phyloP scores from a whole-genome alignment of 2,329 filamentous ascomycete species.

The Graphium sp. region DNA sequence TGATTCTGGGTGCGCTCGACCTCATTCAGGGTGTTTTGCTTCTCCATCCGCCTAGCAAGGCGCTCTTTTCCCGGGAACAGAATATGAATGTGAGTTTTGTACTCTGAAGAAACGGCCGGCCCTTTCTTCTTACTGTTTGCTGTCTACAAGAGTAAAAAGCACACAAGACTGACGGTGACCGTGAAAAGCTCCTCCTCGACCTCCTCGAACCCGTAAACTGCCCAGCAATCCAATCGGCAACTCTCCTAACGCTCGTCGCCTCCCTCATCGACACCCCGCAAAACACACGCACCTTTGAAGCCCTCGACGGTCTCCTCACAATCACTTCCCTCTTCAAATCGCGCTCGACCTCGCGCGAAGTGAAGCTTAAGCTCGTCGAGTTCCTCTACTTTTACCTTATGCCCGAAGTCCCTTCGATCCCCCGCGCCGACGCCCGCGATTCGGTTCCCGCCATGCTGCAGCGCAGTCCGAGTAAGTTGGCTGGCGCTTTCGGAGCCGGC shows the following conservation, averaged over 20 bases:
- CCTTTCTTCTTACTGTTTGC: conserved; percentile 4
- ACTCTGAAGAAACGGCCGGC: not conserved
- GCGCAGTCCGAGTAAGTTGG: conserved; percentile 52
- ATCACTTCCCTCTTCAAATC: conserved; percentile 89
- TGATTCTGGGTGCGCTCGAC: conserved; percentile 78
- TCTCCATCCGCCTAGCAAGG: conserved; percentile 77
- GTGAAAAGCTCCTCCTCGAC: conserved; percentile 63
- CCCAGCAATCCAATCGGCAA: conserved; percentile 78
- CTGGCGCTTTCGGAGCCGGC: conserved; percentile 32
- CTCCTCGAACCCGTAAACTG: conserved; percentile 87
- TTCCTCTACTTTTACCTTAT: conserved; percentile 98
- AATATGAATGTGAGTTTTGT: conserved; percentile 87
- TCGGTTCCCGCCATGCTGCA: conserved; percentile 37
- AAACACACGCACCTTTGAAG: conserved; percentile 86
- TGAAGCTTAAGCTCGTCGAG: conserved; percentile 92
- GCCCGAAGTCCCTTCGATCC: conserved; percentile 58
- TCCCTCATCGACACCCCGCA: conserved; percentile 71
- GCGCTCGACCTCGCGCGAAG: conserved; percentile 66
- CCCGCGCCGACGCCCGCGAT: conserved; percentile 25
- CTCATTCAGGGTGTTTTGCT: conserved; percentile 77
- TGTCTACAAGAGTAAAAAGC: too few species aligned
- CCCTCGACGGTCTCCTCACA: conserved; percentile 77
- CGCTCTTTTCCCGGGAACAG: conserved; percentile 72
- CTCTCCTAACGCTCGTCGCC: conserved; percentile 77
- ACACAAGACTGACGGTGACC: too few species aligned